A percentile compares a stretch with the other conserved stretches of the same genome.
Evolutionary conservation across 2,329 filamentous ascomycete genomes (phyloP).

Genomic region (Ilyonectria destructans): DNA sequence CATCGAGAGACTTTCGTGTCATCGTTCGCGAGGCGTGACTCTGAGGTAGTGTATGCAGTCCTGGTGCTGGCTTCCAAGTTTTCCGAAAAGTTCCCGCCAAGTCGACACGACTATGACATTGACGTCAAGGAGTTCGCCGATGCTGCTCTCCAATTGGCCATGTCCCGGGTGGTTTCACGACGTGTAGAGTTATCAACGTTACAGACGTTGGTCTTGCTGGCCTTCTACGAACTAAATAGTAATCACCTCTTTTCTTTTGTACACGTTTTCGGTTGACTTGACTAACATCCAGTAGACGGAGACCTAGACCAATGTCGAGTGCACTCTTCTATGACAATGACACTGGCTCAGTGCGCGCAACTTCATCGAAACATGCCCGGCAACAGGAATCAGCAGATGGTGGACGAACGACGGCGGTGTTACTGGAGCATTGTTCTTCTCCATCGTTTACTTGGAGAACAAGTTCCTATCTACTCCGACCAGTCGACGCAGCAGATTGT

Average conservation of each 20-base stretch:
- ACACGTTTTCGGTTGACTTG: not conserved
- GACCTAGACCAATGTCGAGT: conserved; percentile 11
- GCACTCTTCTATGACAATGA: conserved; percentile 4
- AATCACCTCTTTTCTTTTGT: not conserved
- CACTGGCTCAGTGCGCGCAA: conserved; percentile 9
- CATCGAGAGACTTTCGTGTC: not conserved
- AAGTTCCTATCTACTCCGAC: not conserved
- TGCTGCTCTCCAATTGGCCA: conserved; percentile 6
- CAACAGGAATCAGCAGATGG: not conserved
- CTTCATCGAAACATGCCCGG: not conserved
- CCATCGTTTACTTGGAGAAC: conserved; percentile 5
- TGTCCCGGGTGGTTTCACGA: conserved; percentile 1
- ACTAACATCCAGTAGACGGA: not conserved
- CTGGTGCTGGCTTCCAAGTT: not conserved
- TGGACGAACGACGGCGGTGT: conserved; percentile 5
- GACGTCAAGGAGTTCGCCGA: not conserved
- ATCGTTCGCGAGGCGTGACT: not conserved
- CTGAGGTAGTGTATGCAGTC: conserved; percentile 9
- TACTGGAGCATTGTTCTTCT: conserved; percentile 14
- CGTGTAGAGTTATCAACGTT: conserved; percentile 10
- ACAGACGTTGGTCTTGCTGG: conserved; percentile 7
- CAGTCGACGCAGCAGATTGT: not conserved
- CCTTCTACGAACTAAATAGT: conserved; percentile 9
- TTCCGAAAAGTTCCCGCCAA: not conserved
- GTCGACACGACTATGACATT: not conserved